Evolutionary conservation across 2,329 filamentous ascomycete species (phyloP), one percentile per base, ranked within the genome.

Genomic region (Penicillium rolfsii): DNA sequence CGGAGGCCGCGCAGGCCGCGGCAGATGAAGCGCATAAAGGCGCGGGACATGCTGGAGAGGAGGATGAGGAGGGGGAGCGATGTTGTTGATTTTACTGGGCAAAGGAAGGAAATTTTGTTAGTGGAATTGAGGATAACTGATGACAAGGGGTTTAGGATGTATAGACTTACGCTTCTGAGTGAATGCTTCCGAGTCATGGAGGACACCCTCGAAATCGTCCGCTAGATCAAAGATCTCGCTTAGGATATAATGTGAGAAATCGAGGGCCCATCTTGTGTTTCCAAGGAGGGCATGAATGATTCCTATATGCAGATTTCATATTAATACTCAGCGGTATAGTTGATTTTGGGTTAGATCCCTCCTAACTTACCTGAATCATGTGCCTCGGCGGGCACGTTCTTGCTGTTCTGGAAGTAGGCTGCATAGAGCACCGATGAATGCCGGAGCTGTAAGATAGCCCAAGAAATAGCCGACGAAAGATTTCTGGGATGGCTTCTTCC

Each of bases 211-310:
- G 35, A 79, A 70, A 5, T 75, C 75, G 52, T 80, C 75, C 14
- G 77, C 75, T 36, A 82, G 72, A 19, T 78, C 73, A 58, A 81
- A 77, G 41, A 88, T 73, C 33, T 84, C 82, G 66, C 85, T 82
- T 43, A 87, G 70, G 30, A 87, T 76, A 69, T 82, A 87, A 22
- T 82, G 78, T 62, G 83, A 81, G 55, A 88, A 80, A 64, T 94
- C 89, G 38, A 93, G 81, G 0, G 86, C 86, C 93, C 93, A 97
- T 71, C 85, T 88, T 4, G 90, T 86, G 57, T 92, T 89, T 24
- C 91, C 91, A 5, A 88, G 84, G 11, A 96, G 80, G 48, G 88
- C 85, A 43, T 88, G 85, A 2, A 94, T 85, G 12, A 91, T 86
- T 71, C 94, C 91, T 87, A 59, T 26, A 24, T 35, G 19, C 19